Conservation (phyloP, 1,284 basidiomycete genomes). For the Chiua sp. region DNA sequence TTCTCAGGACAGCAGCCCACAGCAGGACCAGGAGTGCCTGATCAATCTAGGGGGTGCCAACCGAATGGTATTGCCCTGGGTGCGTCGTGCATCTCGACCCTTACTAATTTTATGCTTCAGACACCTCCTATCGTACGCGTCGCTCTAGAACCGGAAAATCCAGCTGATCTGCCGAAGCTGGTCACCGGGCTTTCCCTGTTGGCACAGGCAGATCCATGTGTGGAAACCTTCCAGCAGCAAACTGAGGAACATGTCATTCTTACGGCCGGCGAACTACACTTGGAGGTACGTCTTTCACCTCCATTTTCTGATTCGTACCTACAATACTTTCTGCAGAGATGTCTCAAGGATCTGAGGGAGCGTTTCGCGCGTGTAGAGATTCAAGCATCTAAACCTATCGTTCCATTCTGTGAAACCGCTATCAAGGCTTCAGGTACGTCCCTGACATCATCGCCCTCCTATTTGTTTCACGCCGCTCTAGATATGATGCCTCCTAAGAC, state of each 20-base stretch:
- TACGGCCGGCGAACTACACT: slow-evolving; percentile 94
- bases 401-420: slow-evolving; percentile 97
- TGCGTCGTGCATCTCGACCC: background rate
- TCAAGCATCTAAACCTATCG: slow-evolving; percentile 94
- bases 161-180: slow-evolving; percentile 94
- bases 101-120: slow-evolving; percentile 44
- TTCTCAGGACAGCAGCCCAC: slow-evolving; percentile 40
- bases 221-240: slow-evolving; percentile 96
- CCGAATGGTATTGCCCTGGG: slow-evolving; percentile 56
- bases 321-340: slow-evolving; percentile 62
- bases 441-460: slow-evolving; percentile 2
- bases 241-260: slow-evolving; percentile 98
- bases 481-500: slow-evolving; percentile 93
- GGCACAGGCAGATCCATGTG: slow-evolving; percentile 96
- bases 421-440: slow-evolving; percentile 72
- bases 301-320: background rate
- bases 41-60: slow-evolving; percentile 86
- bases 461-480: slow-evolving; percentile 31
- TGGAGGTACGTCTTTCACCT: slow-evolving; percentile 68
- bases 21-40: slow-evolving; percentile 56
- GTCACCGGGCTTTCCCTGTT: slow-evolving; percentile 89
- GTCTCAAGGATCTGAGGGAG: slow-evolving; percentile 94
- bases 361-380: slow-evolving; percentile 95
- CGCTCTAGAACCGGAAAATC: slow-evolving; percentile 88
- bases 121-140: slow-evolving; percentile 94